These are phyloP conservation scores for Auxenochlorella pyrenoidosa DNA, from an alignment of 139 green algal species.

Conservation along the genomic window DNA sequence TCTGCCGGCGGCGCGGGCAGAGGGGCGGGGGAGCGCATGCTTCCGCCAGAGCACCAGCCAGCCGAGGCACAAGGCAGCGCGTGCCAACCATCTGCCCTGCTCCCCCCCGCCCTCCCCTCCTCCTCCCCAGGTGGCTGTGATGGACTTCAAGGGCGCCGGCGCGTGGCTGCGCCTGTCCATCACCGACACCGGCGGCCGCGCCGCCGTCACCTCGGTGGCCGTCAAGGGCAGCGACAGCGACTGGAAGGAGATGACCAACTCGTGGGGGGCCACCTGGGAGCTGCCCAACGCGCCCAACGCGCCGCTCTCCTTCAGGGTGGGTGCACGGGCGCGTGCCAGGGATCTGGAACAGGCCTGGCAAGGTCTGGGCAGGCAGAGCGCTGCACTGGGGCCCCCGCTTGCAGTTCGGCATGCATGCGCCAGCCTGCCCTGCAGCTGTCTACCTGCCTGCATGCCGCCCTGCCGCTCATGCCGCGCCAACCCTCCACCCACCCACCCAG, in stretches of 20 bases:
- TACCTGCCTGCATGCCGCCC: too few relatives aligned
- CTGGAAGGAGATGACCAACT: conserved; percentile 56
- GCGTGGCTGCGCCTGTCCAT: conserved; percentile 55
- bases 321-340: background rate
- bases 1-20: background rate
- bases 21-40: background rate
- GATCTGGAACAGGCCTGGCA: too few relatives aligned
- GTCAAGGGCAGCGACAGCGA: conserved; percentile 27
- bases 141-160: conserved; percentile 43
- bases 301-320: conserved; percentile 44
- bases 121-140: conserved; percentile 29
- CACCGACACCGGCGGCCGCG: conserved; percentile 29
- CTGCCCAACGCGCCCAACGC: conserved; percentile 9
- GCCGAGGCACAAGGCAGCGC: too few relatives aligned
- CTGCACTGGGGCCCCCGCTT: too few relatives aligned
- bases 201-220: conserved; percentile 45
- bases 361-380: too few relatives aligned
- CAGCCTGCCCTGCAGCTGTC: too few relatives aligned
- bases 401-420: background rate
- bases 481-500: too few relatives aligned
- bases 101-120: too few relatives aligned
- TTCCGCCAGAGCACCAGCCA: too few relatives aligned
- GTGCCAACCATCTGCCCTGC: too few relatives aligned
- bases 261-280: conserved; percentile 61
- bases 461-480: too few relatives aligned